These are phyloP conservation scores for Monilinia aucupariae DNA, from an alignment of 2,329 filamentous ascomycete species.

Conservation along the genomic window DNA sequence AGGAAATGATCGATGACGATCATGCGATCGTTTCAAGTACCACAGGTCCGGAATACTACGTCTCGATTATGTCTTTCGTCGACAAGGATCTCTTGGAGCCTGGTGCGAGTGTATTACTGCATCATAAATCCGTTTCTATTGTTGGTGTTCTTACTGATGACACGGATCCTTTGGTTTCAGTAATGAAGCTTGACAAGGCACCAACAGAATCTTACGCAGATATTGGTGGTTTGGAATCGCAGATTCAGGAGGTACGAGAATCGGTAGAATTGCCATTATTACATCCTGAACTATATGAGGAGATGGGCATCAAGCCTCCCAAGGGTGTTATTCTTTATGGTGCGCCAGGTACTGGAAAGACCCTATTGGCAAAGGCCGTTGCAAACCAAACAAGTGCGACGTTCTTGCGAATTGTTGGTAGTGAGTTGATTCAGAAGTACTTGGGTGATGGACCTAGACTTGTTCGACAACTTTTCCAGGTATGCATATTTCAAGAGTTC, in stretches of 20 bases:
- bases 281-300: conserved; percentile 95
- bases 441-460: conserved; percentile 91
- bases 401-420: conserved; percentile 94
- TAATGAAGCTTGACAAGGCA: conserved; percentile 99
- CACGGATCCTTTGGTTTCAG: conserved; percentile 87
- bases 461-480: conserved; percentile 91
- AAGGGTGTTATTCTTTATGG: conserved; percentile 99
- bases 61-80: conserved; percentile 99
- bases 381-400: conserved; percentile 99
- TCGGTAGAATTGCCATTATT: conserved; percentile 92
- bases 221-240: conserved; percentile 89
- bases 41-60: conserved; percentile 96
- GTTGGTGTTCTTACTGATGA: conserved; percentile 97
- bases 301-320: conserved; percentile 99
- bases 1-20: conserved; percentile 99
- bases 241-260: conserved; percentile 97
- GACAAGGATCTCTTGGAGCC: conserved; percentile 98
- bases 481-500: conserved; percentile 36
- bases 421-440: conserved; percentile 97
- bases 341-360: conserved; percentile 95
- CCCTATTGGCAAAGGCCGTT: conserved; percentile 89
- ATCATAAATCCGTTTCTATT: conserved; percentile 97
- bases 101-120: conserved; percentile 87
- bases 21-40: conserved; percentile 98
- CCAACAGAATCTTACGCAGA: conserved; percentile 97